Percentiles rank a stretch among this genome's conserved stretches.
phyloP scores from a whole-genome alignment of 768 basidiomycete species.

The Kondoa subrosea region DNA sequence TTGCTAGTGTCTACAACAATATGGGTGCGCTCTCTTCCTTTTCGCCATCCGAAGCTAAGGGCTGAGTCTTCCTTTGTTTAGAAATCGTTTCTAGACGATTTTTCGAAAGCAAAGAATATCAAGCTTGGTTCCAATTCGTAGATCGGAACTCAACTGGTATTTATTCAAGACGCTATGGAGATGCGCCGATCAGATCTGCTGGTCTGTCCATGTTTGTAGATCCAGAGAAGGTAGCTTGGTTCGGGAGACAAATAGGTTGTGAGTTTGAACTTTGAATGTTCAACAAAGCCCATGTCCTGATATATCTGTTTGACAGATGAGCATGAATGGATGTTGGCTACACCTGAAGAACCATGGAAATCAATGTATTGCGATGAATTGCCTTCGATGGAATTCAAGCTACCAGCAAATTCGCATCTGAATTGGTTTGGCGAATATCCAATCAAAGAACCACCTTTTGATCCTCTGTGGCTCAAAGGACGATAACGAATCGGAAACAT shows the following conservation, averaged over 20 bases:
- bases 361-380: constrained; percentile 7
- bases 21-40: not conserved
- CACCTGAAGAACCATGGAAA: constrained; percentile 3
- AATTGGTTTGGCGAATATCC: constrained; percentile 1
- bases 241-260: constrained; percentile 4
- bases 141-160: constrained; percentile 7
- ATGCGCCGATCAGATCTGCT: not conserved
- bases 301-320: not conserved
- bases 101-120: not conserved
- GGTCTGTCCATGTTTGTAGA: constrained; percentile 7
- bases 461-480: not conserved
- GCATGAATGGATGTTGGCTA: constrained; percentile 5
- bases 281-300: not conserved
- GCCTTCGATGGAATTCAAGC: constrained; percentile 1
- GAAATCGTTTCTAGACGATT: constrained; percentile 2
- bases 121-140: not conserved
- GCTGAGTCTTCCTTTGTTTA: too few relatives aligned
- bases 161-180: constrained; percentile 1
- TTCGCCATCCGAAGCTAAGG: not conserved
- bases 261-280: not conserved
- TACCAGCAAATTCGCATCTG: constrained; percentile 4
- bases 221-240: constrained; percentile 5
- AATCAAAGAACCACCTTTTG: not conserved
- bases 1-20: constrained; percentile 6
- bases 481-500: too few relatives aligned